These are phyloP conservation scores for Aspergillus heteromorphus DNA, from an alignment of 495 filamentous ascomycete species.

Conservation along the genomic window DNA sequence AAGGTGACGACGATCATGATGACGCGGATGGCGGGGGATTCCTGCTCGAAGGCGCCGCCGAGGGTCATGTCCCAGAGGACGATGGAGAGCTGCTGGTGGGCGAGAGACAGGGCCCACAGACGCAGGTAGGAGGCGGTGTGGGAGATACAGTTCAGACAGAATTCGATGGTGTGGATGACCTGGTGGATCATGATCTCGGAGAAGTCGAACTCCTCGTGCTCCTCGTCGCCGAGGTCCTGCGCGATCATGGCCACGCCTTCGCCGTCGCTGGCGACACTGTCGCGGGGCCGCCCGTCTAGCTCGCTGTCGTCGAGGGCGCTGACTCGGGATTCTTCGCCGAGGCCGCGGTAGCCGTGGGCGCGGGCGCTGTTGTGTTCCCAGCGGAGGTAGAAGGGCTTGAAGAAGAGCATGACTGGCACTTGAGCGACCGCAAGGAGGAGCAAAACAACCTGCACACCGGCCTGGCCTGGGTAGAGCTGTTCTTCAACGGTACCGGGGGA, in stretches of 20 bases:
- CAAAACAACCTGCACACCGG: constrained; percentile 65
- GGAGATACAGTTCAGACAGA: constrained; percentile 98
- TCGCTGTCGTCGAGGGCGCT: constrained; percentile 75
- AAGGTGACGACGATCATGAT: constrained; percentile 76
- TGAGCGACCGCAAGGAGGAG: constrained; percentile 79
- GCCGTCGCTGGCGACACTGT: constrained; percentile 72
- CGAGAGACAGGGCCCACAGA: constrained; percentile 95
- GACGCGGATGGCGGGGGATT: constrained; percentile 61
- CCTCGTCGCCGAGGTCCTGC: constrained; percentile 67
- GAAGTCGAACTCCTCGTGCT: constrained; percentile 96
- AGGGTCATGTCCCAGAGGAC: constrained; percentile 98
- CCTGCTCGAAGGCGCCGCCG: constrained; percentile 59
- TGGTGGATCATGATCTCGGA: constrained; percentile 97
- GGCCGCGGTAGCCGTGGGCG: constrained; percentile 82
- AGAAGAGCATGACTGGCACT: constrained; percentile 85
- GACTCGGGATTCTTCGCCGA: constrained; percentile 80
- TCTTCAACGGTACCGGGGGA: constrained; percentile 71
- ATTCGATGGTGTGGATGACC: constrained; percentile 98
- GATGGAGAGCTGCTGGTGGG: constrained; percentile 93
- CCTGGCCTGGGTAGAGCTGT: constrained; percentile 73
- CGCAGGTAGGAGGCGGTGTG: constrained; percentile 98
- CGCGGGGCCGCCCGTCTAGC: constrained; percentile 48
- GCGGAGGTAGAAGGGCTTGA: constrained; percentile 92
- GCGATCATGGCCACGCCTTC: constrained; percentile 90
- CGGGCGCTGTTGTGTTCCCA: constrained; percentile 88